Base-by-base conservation (phyloP, 805 yeast species). In the Suhomyces tanzawaensis region DNA sequence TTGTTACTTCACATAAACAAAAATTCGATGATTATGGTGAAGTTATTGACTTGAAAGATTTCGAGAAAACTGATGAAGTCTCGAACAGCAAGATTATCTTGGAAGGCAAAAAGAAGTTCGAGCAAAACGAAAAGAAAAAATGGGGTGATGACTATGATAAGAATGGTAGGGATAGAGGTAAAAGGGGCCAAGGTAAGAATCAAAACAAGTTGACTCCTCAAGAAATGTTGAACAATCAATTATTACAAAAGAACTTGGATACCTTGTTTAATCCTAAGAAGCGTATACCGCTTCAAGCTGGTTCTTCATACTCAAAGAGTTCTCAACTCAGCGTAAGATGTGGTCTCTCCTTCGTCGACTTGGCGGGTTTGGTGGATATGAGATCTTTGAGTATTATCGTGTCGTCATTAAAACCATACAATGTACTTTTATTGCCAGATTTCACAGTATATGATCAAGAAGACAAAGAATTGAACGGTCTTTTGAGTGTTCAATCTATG, bases 1-100 rank as follows among this genome's bases (percentile, higher is more conserved):
- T 77, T 26, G 73, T 76, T 1, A 46, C 47, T 18, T 44, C 53
- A 6, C 74, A 70, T 33, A 76, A 77, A 48, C 65, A 74, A 17
- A 78, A 84, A 47, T 65, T 72, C 32, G 98, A 93, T 55, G 97
- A 91, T 47, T 93, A 91, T 58, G 99, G 99, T 21, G 82, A 79
- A 39, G 62, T 81, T 2, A 80, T 90, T 15, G 81, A 82, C 44
- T 73, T 74, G 29, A 76, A 78, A 26, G 83, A 82, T 48, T 84
- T 81, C 51, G 73, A 71, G 45, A 72, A 72, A 39, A 66, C 69
- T 33, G 85, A 79, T 46, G 82, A 77, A 48, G 63, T 55, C 16
- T 53, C 60, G 24, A 63, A 64, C 41, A 55, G 48, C 17, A 60
- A 62, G 44, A 58, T 63, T 24, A 64, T 64, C 29, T 46, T 59